Base-by-base conservation (phyloP, 257 asterid species). In the Solanum boliviense region DNA sequence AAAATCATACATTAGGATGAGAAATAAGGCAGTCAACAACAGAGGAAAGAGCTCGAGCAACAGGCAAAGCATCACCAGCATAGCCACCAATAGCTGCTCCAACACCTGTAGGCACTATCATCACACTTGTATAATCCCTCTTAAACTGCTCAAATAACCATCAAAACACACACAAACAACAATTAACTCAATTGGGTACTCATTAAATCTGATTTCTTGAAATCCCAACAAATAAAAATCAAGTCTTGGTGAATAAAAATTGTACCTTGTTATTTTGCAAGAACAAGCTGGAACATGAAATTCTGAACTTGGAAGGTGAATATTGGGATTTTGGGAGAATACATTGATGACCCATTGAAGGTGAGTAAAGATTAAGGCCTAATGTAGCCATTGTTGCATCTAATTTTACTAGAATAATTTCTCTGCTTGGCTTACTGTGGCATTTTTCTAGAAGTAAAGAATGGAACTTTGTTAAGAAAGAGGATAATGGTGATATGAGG, bases 71-170 rank as follows among this genome's bases (percentile, higher is more conserved):
- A 89, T 96, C 98, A 13, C 99, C 98, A 5, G 99, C 99, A 86
- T 94, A 96, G 56, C 99, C 99, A 87, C 99, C 98, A 90, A 96
- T 94, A 4, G 94, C 95, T 36, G 98, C 99, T 70, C 98, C 99
- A 9, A 96, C 95, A 72, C 99, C 98, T 13, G 99, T 95, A 13
- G 98, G 99, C 88, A 96, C 97, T 89, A 96, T 95, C 98, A 96
- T 90, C 89, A 96, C 98, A 89, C 98, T 96, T 52, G 98, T 94
- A 89, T 96, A 96, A 20, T 93, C 84, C 90, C 96, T 92, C 94
- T 92, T 94, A 83, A 92, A 92, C 98, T 93, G 93, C 85, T 86
- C 84, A 48, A 84, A 87, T 16, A 39, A 76, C 31, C 41, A 75
- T 41, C 36, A 29, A 27, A 31, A 73, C 29, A 73, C 46, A 73